Evolutionary conservation across 108 stramenopile species (phyloP).

Genomic region (Skeletonema menzelii): DNA sequence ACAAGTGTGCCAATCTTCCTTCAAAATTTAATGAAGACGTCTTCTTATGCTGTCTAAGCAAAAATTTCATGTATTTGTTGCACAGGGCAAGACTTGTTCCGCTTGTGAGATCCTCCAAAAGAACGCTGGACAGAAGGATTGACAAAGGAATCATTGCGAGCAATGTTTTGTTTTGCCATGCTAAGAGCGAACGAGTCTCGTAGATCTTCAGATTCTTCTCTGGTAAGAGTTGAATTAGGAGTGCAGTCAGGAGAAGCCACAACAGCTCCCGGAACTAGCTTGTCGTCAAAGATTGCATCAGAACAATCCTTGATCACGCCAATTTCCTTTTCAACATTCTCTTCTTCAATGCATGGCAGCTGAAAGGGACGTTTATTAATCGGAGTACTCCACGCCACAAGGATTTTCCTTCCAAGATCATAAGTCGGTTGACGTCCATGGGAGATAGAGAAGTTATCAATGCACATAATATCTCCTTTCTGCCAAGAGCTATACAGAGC

Average conservation of each 20-base stretch:
- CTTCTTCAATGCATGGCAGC: constrained; percentile 1
- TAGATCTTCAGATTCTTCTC: too few species aligned
- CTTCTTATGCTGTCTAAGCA: neutral
- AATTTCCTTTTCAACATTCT: neutral
- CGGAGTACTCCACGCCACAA: constrained; percentile 15
- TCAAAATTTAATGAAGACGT: neutral
- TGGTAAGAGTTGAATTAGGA: too few species aligned
- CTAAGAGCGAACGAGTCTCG: too few species aligned
- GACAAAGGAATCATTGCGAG: too few species aligned
- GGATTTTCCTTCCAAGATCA: constrained; percentile 29
- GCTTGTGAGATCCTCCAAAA: too few species aligned
- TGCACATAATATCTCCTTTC: constrained; percentile 19
- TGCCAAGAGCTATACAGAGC: constrained; percentile 13
- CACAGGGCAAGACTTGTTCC: neutral
- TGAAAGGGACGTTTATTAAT: constrained; percentile 15
- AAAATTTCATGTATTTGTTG: neutral
- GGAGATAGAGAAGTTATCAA: constrained; percentile 45
- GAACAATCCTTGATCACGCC: neutral
- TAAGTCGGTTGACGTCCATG: constrained; percentile 50
- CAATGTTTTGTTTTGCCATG: too few species aligned
- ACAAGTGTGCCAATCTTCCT: neutral
- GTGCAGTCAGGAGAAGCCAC: too few species aligned
- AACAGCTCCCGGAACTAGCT: too few species aligned
- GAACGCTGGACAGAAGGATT: too few species aligned
- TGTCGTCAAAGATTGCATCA: too few species aligned